phyloP scores from a whole-genome alignment of 768 basidiomycete species.

The Leucocoprinus birnbaumii region DNA sequence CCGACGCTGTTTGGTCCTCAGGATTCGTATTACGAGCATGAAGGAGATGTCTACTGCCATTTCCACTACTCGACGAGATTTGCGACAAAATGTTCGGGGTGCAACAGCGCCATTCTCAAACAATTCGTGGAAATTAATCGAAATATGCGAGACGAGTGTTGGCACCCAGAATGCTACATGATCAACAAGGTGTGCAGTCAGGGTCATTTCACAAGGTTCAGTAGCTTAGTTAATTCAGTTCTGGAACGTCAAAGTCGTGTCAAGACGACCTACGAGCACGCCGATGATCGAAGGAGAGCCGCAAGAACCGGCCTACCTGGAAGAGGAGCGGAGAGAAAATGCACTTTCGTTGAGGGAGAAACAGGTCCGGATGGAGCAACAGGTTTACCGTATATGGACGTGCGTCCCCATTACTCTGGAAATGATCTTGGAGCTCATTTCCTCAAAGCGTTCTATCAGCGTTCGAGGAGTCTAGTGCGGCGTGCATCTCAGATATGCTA shows the following conservation, averaged over 20 bases:
- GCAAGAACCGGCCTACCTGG: slow-evolving; percentile 54
- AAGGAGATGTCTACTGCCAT: slow-evolving; percentile 97
- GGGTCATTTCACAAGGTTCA: background rate
- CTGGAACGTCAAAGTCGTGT: slow-evolving; percentile 96
- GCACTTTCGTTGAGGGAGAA: slow-evolving; percentile 80
- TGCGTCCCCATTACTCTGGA: slow-evolving; percentile 37
- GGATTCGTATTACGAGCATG: slow-evolving; percentile 99
- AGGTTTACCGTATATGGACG: slow-evolving; percentile 99
- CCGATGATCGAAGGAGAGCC: slow-evolving; percentile 49
- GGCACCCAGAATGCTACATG: slow-evolving; percentile 99
- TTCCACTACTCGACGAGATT: slow-evolving; percentile 99
- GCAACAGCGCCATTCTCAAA: slow-evolving; percentile 95
- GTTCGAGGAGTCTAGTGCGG: slow-evolving; percentile 98
- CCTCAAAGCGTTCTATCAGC: slow-evolving; percentile 80
- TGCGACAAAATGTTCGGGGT: slow-evolving; percentile 97
- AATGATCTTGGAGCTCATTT: slow-evolving; percentile 10
- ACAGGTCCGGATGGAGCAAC: slow-evolving; percentile 92
- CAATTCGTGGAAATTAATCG: slow-evolving; percentile 99
- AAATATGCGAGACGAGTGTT: slow-evolving; percentile 97
- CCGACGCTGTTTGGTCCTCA: slow-evolving; percentile 95
- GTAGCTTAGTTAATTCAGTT: slow-evolving; percentile 52
- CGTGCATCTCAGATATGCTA: slow-evolving; percentile 98
- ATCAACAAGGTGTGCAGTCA: slow-evolving; percentile 83
- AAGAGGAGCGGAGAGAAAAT: slow-evolving; percentile 81
- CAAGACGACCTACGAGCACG: slow-evolving; percentile 65